Evolutionary conservation across 306 rosid genomes (phyloP).

Genomic region (Medicago ruthenica): DNA sequence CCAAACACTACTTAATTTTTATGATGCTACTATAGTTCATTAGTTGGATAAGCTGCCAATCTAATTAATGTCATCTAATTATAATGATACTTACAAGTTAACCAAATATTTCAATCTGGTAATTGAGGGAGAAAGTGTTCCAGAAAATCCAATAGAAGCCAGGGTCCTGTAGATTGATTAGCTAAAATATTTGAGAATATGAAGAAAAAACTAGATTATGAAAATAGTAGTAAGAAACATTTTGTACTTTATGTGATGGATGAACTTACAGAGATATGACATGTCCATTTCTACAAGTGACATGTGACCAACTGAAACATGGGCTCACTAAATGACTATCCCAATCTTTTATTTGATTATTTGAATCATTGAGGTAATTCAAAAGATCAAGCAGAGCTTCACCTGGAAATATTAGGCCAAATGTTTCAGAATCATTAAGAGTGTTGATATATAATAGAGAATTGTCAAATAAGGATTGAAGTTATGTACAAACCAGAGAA

Average conservation of each 20-base stretch:
- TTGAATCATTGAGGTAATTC: constrained; percentile 70
- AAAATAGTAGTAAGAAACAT: constrained; percentile 6
- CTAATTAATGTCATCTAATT: constrained; percentile 17
- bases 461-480: constrained; percentile 11
- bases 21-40: neutral
- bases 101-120: constrained; percentile 71
- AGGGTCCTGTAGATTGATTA: constrained; percentile 67
- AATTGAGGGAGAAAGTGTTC: constrained; percentile 82
- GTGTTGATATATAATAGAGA: neutral
- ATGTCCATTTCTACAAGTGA: constrained; percentile 73
- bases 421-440: constrained; percentile 17
- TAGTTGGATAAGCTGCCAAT: constrained; percentile 25
- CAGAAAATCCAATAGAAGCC: constrained; percentile 76
- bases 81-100: constrained; percentile 70
- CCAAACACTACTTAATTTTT: too few relatives aligned
- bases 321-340: constrained; percentile 75
- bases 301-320: constrained; percentile 86
- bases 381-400: constrained; percentile 75
- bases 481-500: neutral
- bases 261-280: constrained; percentile 86
- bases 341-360: constrained; percentile 71
- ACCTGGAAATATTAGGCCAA: constrained; percentile 56
- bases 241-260: constrained; percentile 21
- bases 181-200: constrained; percentile 10
- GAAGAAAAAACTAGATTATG: constrained; percentile 3